Evolutionary conservation across 306 rosid species (phyloP).

Genomic region (Ormosia emarginata): DNA sequence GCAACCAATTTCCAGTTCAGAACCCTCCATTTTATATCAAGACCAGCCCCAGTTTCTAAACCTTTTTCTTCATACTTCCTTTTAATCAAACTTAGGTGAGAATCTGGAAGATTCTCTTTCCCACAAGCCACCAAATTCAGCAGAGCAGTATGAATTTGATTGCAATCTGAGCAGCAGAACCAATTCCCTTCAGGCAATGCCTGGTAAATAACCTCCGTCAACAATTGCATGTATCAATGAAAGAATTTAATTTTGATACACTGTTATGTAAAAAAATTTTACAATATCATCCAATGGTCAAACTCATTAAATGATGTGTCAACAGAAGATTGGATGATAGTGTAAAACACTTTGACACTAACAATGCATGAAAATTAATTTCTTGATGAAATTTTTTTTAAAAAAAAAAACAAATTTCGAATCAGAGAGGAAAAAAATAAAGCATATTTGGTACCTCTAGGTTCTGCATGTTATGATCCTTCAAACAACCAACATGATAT

Average conservation of each 20-base stretch:
- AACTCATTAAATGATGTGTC: neutral
- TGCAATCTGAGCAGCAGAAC: slow-evolving; percentile 67
- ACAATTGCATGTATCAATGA: neutral
- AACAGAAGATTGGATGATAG: neutral
- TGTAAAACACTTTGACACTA: neutral
- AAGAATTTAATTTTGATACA: neutral
- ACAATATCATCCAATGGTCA: neutral
- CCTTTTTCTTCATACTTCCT: slow-evolving; percentile 47
- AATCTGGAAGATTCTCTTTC: slow-evolving; percentile 49
- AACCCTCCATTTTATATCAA: slow-evolving; percentile 75
- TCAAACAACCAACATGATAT: slow-evolving; percentile 76
- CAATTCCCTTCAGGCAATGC: slow-evolving; percentile 68
- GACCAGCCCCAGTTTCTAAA: slow-evolving; percentile 8
- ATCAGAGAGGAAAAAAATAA: neutral
- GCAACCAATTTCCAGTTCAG: slow-evolving; percentile 52
- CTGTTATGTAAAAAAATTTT: neutral
- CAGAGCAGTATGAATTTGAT: slow-evolving; percentile 37
- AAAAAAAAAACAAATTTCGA: neutral
- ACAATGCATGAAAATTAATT: neutral
- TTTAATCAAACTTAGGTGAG: slow-evolving; percentile 37
- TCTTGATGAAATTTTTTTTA: neutral
- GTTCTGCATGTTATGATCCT: slow-evolving; percentile 54
- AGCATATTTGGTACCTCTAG: slow-evolving; percentile 42
- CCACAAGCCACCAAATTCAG: slow-evolving; percentile 50
- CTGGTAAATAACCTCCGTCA: slow-evolving; percentile 36